These are phyloP conservation scores for Aspergillus saccharolyticus DNA, from an alignment of 495 filamentous ascomycete species.

Conservation along the genomic window DNA sequence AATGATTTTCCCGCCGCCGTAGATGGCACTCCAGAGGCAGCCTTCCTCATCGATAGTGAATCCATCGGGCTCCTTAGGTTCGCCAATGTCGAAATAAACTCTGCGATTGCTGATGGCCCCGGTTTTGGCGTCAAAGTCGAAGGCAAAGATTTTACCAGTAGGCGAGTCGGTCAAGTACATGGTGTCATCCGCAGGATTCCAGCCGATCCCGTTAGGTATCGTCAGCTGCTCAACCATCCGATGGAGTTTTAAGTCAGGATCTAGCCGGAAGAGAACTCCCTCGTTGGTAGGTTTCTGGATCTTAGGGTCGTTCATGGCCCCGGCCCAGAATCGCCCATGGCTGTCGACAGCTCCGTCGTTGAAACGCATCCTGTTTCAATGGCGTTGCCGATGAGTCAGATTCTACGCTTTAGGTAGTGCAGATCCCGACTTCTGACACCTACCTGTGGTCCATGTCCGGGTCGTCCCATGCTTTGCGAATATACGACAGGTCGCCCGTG, in stretches of 20 bases:
- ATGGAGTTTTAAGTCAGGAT: slow-evolving; percentile 56
- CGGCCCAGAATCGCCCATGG: slow-evolving; percentile 79
- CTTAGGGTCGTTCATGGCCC: slow-evolving; percentile 76
- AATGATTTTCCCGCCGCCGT: slow-evolving; percentile 63
- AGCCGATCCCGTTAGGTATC: slow-evolving; percentile 87
- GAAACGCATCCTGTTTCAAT: slow-evolving; percentile 48
- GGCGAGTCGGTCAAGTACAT: slow-evolving; percentile 83
- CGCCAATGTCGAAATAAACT: slow-evolving; percentile 39
- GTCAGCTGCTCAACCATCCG: slow-evolving; percentile 57
- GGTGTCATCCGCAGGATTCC: slow-evolving; percentile 62
- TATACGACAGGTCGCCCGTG: slow-evolving; percentile 57
- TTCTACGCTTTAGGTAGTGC: not conserved
- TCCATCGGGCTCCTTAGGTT: slow-evolving; percentile 62
- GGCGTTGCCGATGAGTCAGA: slow-evolving; percentile 13
- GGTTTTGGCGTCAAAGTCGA: slow-evolving; percentile 61
- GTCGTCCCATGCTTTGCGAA: slow-evolving; percentile 55
- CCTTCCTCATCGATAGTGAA: slow-evolving; percentile 69
- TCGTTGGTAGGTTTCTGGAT: slow-evolving; percentile 30
- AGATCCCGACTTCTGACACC: slow-evolving; percentile 8
- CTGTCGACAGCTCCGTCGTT: slow-evolving; percentile 85
- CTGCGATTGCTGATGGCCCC: slow-evolving; percentile 63
- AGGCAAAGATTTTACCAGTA: slow-evolving; percentile 64
- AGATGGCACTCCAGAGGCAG: slow-evolving; percentile 73
- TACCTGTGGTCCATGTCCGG: slow-evolving; percentile 44
- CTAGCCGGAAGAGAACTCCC: slow-evolving; percentile 59